Evolutionary conservation across 2,329 filamentous ascomycete species (phyloP), one percentile per base, ranked within the genome.

Genomic region (Aspergillus fumigatus): DNA sequence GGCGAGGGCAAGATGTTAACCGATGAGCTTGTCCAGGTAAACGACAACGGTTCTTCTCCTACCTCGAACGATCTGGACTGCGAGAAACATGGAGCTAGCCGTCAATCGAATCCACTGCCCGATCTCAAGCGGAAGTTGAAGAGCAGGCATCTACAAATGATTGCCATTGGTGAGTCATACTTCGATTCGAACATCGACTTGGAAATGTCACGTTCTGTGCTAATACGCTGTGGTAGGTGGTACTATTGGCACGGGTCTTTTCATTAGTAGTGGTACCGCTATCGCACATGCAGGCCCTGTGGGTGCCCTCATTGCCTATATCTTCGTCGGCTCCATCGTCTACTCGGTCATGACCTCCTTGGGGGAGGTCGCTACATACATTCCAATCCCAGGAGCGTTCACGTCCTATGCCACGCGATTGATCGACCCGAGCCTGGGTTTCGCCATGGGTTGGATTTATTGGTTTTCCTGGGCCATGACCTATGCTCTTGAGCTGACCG

Each of bases 101-200:
- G 59, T 73, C 56, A 80, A 75, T 64, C 93, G 85, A 45, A 88
- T 85, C 47, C 85, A 86, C 64, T 87, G 59, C 71, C 73, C 2
- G 70, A 75, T 53, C 81, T 97, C 57, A 85, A 89, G 57, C 82
- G 92, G 68, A 89, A 87, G 76, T 76, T 96, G 66, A 95, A 95
- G 77, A 88, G 87, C 26, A 81, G 92, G 50, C 94, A 99, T 79
- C 72, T 97, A 71, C 93, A 97, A 78, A 97, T 97, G 93, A 97
- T 97, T 80, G 94, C 94, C 26, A 96, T 97, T 65, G 92, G 92
- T 69, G 89, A 89, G 53, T 92, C 11, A 6, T 21, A 14, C n/a
- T 47, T 23, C 4, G 14, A 23, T 26, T 47, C 14, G 43, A 6
- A 19, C 23, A 4, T 25, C 21, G 11, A 14, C 43, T 23, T 11